Conservation (phyloP, 2,329 filamentous ascomycete species). For the Aspergillus ochraceoroseus region DNA sequence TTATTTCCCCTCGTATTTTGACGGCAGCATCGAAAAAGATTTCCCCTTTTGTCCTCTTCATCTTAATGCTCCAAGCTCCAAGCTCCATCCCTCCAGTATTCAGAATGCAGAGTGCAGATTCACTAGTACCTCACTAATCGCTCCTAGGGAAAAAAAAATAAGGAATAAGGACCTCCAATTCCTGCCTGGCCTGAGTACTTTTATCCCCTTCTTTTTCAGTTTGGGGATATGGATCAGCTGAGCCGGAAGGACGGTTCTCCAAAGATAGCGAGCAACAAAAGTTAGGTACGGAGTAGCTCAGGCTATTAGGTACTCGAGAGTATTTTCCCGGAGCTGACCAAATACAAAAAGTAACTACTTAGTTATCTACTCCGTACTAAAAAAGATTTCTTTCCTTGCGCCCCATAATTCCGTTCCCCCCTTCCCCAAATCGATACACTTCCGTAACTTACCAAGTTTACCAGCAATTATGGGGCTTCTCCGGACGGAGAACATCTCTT, state of each 20-base stretch:
- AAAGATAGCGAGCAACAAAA: background rate
- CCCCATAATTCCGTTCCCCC: no score
- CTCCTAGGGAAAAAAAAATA: conserved; percentile 1
- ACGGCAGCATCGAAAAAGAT: no score
- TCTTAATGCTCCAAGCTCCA: background rate
- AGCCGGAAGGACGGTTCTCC: conserved; percentile 1
- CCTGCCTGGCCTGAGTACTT: no score
- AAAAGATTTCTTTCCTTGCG: no score
- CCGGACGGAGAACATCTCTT: no score
- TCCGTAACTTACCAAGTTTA: no score
- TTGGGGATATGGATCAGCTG: background rate
- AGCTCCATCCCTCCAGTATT: conserved; percentile 1
- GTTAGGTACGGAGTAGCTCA: no score
- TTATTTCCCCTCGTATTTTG: no score
- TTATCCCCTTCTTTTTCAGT: no score
- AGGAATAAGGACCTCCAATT: conserved; percentile 1
- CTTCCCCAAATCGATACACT: no score
- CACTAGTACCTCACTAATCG: conserved; percentile 12
- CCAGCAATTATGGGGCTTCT: no score
- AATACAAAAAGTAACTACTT: background rate
- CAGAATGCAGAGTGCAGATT: conserved; percentile 2
- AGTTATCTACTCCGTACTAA: conserved; percentile 1
- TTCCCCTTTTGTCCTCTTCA: background rate
- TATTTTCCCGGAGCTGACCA: background rate
- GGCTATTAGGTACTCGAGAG: conserved; percentile 1